phyloP scores from a whole-genome alignment of 352 stramenopile species.

The Globisporangium camurandrum region DNA sequence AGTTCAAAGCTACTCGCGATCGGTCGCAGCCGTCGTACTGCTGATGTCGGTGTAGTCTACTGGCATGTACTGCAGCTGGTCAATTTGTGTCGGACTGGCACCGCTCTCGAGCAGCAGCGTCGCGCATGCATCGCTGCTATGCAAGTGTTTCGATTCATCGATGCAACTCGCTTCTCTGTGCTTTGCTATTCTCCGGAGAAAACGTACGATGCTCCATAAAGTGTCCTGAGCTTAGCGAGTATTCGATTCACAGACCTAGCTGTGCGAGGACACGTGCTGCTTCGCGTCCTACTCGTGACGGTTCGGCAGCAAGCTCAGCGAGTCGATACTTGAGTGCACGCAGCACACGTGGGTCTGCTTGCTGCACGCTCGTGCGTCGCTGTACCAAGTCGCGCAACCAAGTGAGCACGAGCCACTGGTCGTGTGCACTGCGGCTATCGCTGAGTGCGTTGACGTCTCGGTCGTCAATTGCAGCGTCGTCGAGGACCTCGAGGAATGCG shows the following conservation, averaged over 20 bases:
- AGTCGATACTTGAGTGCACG: slow-evolving; percentile 28
- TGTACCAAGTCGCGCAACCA: slow-evolving; percentile 33
- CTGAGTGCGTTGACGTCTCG: no score
- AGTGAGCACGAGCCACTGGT: slow-evolving; percentile 31
- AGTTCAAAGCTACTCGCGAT: no score
- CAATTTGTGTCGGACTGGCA: slow-evolving; percentile 15
- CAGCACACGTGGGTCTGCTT: slow-evolving; percentile 34
- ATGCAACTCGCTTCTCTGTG: no score
- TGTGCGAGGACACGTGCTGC: slow-evolving; percentile 32
- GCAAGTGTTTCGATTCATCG: no score
- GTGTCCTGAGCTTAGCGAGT: no score
- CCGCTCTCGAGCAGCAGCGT: slow-evolving; percentile 30
- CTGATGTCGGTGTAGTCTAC: not conserved
- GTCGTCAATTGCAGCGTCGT: slow-evolving; percentile 7
- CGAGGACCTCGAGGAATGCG: slow-evolving; percentile 41
- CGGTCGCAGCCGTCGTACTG: no score
- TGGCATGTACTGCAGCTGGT: slow-evolving; percentile 34
- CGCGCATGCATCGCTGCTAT: slow-evolving; percentile 29
- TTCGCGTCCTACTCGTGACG: slow-evolving; percentile 22
- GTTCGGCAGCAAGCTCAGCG: slow-evolving; percentile 12
- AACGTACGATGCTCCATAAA: no score
- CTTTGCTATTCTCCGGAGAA: no score
- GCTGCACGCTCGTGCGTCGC: slow-evolving; percentile 5
- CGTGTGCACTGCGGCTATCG: no score
- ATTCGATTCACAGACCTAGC: slow-evolving; percentile 14